Percentiles rank a stretch among this genome's conserved stretches.
phyloP scores from a whole-genome alignment of 1,139 yeast genomes.

The Blastobotrys capitulatus region DNA sequence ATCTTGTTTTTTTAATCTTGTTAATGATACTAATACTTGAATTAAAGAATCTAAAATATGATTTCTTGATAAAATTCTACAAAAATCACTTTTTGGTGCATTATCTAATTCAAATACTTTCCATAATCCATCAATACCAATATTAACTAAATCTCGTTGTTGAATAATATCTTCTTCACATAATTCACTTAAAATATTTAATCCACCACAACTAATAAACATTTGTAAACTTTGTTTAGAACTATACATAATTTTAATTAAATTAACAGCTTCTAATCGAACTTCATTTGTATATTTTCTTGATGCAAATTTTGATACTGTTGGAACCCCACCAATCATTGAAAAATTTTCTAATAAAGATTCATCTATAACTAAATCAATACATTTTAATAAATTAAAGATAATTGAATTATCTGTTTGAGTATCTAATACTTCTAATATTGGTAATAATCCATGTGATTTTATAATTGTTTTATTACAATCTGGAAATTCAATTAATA shows the following conservation, averaged over 20 bases:
- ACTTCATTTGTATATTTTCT: constrained; percentile 36
- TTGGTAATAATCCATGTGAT: constrained; percentile 46
- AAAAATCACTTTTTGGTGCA: constrained; percentile 47
- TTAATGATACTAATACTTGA: background rate
- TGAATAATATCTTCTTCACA: constrained; percentile 50
- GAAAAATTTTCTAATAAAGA: constrained; percentile 47
- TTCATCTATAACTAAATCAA: constrained; percentile 39
- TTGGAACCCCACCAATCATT: constrained; percentile 53
- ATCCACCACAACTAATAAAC: constrained; percentile 55
- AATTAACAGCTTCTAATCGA: constrained; percentile 42
- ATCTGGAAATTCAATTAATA: constrained; percentile 38
- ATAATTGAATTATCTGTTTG: constrained; percentile 34
- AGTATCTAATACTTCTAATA: constrained; percentile 45
- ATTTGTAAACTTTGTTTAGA: constrained; percentile 40
- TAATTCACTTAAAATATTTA: constrained; percentile 45
- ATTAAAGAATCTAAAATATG: constrained; percentile 10
- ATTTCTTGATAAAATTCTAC: constrained; percentile 39
- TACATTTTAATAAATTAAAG: constrained; percentile 39
- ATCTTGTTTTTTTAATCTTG: background rate
- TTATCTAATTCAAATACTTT: constrained; percentile 42
- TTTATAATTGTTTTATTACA: constrained; percentile 34
- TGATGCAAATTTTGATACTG: constrained; percentile 42
- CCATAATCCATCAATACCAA: constrained; percentile 43
- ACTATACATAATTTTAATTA: constrained; percentile 38
- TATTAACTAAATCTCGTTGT: constrained; percentile 43